Conservation (phyloP, 129 eudicot genomes). For the Deinandra increscens region DNA sequence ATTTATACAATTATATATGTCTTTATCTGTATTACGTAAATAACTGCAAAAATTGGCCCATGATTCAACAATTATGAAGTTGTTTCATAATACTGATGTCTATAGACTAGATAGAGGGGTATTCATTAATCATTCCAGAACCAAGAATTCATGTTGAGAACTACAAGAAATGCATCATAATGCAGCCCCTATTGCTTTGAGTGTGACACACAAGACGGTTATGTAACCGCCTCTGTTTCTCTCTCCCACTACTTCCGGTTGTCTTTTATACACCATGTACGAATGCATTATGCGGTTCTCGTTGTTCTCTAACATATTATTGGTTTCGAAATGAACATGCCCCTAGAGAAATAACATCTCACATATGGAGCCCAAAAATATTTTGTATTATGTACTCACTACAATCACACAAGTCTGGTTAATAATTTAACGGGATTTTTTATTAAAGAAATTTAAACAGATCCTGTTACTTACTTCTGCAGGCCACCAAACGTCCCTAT, state of each 20-base stretch:
- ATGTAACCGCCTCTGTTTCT: no score
- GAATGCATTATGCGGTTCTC: no score
- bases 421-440: neutral
- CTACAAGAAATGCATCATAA: no score
- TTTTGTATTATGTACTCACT: neutral
- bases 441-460: neutral
- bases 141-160: no score
- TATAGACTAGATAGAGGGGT: neutral
- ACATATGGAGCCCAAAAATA: neutral
- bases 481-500: constrained; percentile 40
- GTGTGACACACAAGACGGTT: no score
- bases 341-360: neutral
- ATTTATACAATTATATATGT: neutral
- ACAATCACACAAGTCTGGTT: neutral
- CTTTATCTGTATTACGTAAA: neutral
- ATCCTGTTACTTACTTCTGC: constrained; percentile 37
- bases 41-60: neutral
- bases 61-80: neutral
- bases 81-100: neutral
- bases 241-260: no score
- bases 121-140: no score
- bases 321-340: no score
- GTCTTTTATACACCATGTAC: no score
- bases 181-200: no score
- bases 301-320: no score